Base-by-base conservation (phyloP, 2,329 filamentous ascomycete species). In the Didymella segeticola region DNA sequence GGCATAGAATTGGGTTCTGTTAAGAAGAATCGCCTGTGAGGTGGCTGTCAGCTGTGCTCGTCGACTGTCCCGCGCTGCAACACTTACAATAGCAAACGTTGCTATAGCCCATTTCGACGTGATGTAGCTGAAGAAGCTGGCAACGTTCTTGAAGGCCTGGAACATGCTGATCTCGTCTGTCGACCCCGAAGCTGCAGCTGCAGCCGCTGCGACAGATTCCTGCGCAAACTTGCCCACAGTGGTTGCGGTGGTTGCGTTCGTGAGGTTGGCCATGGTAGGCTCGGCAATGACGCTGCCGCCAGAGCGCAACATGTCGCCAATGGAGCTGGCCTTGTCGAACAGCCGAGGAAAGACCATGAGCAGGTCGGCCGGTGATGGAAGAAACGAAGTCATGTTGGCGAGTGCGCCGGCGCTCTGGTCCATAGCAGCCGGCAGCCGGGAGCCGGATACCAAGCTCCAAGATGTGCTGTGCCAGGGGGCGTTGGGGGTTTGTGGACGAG, bases 1-100 rank as follows among this genome's bases (percentile, higher is more conserved):
- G 34, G 92, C 93, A 75, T 96, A 98, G 64, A 98, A 95, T 53
- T 93, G 88, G 6, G 95, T 96, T 52, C 95, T 86, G 72, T 98
- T 98, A 20, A 98, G 80, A 53, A 97, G 78, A 53, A 98, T 85
- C 19, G 91, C 91, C 85, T 88, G 56, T 20, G 45, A 8, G 34
- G 17, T 23, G n/a, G 17, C 15, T 19, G 38, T 58, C 27, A 63
- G 48, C 29, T 26, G 17, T 20, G 22, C 26, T 49, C 27, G 1
- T 15, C 4, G n/a, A 38, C 12, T 31, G 12, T 8, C 19, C 25
- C 15, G 19, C 34, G 1, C 22, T 4, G 15, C 25, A 11, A 19
- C 15, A 68, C 78, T 74, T 72, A 85, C 82, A 81, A 93, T 90
- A 30, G 88, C 85, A 64, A 98, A 87, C 66, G 92, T 97, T 46